Conservation (phyloP, 495 filamentous ascomycete species). For the Penicillium riverlandense region DNA sequence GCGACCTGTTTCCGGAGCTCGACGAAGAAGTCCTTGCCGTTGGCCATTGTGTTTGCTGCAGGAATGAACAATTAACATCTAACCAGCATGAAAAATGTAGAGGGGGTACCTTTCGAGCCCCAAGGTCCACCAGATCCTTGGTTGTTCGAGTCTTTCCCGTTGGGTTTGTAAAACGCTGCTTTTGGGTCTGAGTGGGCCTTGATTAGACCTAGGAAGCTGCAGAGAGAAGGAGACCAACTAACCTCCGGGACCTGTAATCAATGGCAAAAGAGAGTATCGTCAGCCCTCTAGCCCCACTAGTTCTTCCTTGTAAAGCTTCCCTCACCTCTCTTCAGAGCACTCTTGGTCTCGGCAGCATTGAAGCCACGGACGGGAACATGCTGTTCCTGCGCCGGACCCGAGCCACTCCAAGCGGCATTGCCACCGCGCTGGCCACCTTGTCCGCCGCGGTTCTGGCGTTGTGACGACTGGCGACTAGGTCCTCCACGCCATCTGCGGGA, state of each 20-base stretch:
- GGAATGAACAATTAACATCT: constrained; percentile 4
- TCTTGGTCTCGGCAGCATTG: constrained; percentile 40
- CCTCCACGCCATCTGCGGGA: constrained; percentile 34
- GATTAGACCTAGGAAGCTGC: background rate
- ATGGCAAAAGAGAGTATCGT: background rate
- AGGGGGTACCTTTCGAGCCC: constrained; percentile 41
- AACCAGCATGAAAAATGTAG: background rate
- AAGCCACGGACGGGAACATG: constrained; percentile 41
- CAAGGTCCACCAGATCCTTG: constrained; percentile 35
- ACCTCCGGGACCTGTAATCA: constrained; percentile 23
- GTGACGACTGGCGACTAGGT: constrained; percentile 33
- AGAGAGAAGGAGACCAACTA: constrained; percentile 1
- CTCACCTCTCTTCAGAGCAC: constrained; percentile 31
- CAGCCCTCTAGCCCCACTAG: too few relatives aligned
- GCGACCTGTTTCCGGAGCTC: constrained; percentile 47
- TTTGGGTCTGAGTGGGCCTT: constrained; percentile 22
- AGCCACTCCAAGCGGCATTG: constrained; percentile 20
- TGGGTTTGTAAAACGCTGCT: constrained; percentile 30
- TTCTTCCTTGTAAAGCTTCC: too few relatives aligned
- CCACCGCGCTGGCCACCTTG: constrained; percentile 27
- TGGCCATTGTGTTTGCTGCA: constrained; percentile 46
- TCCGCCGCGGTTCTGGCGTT: constrained; percentile 27
- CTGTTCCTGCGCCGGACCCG: constrained; percentile 26
- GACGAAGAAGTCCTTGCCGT: constrained; percentile 47
- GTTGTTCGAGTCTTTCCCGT: constrained; percentile 32